Conservation (phyloP, 2,329 filamentous ascomycete species). For the Fusarium phyllophilum region DNA sequence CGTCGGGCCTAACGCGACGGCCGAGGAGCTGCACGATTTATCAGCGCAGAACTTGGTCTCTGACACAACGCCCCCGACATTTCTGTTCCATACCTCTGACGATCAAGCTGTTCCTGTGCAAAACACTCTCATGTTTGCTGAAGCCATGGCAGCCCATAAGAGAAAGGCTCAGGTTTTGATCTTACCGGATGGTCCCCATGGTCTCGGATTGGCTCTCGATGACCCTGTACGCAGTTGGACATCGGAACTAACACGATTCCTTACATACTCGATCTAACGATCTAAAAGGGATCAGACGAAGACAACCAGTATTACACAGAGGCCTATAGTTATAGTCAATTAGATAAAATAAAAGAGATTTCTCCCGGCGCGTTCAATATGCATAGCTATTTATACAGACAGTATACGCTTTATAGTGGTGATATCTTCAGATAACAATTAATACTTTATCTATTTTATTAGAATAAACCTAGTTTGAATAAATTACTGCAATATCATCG, state of each 20-base stretch:
- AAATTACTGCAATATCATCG: too few species aligned
- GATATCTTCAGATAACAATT: too few species aligned
- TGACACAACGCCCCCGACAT: slow-evolving; percentile 11
- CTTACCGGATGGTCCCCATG: slow-evolving; percentile 9
- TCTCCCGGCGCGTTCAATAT: too few species aligned
- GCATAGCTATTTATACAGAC: too few species aligned
- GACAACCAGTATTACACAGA: fast-evolving
- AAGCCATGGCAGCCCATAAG: slow-evolving; percentile 3
- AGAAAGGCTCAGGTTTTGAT: slow-evolving; percentile 7
- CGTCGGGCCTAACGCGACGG: neutral
- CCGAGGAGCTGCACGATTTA: neutral
- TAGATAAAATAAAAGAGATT: too few species aligned
- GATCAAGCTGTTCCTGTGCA: slow-evolving; percentile 15
- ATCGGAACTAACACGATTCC: slow-evolving; percentile 11
- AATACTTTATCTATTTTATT: too few species aligned
- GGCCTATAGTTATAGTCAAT: too few species aligned
- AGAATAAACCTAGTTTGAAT: too few species aligned
- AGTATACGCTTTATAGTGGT: too few species aligned
- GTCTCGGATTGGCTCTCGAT: slow-evolving; percentile 11
- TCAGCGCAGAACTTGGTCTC: slow-evolving; percentile 24
- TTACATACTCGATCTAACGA: slow-evolving; percentile 6
- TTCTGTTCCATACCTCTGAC: slow-evolving; percentile 20
- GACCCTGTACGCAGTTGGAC: slow-evolving; percentile 21
- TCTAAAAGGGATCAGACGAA: neutral
- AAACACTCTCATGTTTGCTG: slow-evolving; percentile 14